phyloP scores from a whole-genome alignment of 306 rosid genomes.

The Fragaria vesca region DNA sequence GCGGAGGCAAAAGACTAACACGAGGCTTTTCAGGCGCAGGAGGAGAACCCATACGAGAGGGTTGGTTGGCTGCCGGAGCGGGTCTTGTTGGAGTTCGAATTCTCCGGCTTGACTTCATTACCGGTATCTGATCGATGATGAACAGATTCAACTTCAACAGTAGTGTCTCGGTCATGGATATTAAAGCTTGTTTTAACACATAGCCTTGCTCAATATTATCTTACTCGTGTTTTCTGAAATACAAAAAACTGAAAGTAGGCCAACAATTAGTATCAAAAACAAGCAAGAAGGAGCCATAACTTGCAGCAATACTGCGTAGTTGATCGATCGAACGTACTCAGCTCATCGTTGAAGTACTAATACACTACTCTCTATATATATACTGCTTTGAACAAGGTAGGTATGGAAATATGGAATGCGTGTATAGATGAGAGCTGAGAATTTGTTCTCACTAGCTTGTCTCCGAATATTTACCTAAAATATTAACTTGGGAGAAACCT shows the following conservation, averaged over 20 bases:
- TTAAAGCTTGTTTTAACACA: not conserved
- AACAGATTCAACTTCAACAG: not conserved
- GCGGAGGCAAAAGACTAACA: not conserved
- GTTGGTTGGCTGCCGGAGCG: not conserved
- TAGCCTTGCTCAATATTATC: not conserved
- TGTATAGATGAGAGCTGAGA: not conserved
- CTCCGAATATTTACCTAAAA: not conserved
- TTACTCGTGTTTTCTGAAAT: not conserved
- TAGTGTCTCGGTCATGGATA: not conserved
- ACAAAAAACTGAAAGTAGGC: not conserved
- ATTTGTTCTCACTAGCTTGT: not conserved
- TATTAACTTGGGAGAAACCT: not conserved
- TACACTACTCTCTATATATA: not conserved
- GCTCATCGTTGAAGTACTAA: not conserved
- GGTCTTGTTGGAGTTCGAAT: not conserved
- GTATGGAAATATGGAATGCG: not conserved
- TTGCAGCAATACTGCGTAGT: not conserved
- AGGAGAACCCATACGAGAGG: not conserved
- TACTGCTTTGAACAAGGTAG: not conserved
- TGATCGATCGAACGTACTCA: not conserved
- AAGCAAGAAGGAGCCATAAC: not conserved
- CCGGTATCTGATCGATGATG: not conserved
- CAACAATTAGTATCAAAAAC: conserved; percentile 2
- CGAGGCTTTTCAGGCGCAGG: not conserved
- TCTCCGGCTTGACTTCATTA: not conserved